These are phyloP conservation scores for Rhodosporidiobolus odoratus DNA, from an alignment of 768 basidiomycete genomes.

Conservation along the genomic window DNA sequence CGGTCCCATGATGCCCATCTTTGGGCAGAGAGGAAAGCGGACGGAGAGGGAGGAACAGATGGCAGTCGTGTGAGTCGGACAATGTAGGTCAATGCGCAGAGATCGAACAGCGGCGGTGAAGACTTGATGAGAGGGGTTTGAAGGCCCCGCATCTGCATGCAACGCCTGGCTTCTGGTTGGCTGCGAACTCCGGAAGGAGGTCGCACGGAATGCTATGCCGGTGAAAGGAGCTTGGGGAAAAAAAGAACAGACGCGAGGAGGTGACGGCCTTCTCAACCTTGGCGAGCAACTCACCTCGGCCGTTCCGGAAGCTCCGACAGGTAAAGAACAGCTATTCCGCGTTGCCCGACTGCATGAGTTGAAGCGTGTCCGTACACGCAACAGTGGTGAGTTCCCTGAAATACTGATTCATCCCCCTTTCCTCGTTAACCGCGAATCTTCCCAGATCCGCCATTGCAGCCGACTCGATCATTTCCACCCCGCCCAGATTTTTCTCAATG, in stretches of 20 bases:
- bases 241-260: too few relatives aligned
- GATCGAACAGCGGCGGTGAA: not conserved
- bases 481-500: conserved; percentile 15
- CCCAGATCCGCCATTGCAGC: conserved; percentile 30
- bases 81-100: not conserved
- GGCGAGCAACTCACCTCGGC: too few relatives aligned
- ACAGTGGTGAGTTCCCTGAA: not conserved
- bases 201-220: too few relatives aligned
- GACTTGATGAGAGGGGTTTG: not conserved
- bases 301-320: too few relatives aligned
- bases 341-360: not conserved
- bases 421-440: not conserved
- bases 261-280: not conserved
- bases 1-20: not conserved
- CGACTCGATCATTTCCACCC: conserved; percentile 25
- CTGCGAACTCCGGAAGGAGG: too few relatives aligned
- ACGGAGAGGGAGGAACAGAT: not conserved
- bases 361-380: conserved; percentile 16
- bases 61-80: not conserved
- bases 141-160: too few relatives aligned
- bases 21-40: not conserved
- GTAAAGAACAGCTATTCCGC: not conserved
- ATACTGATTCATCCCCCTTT: not conserved
- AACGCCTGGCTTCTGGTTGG: too few relatives aligned
- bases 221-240: too few relatives aligned